phyloP scores from a whole-genome alignment of 345 rosid genomes.

The Murraya paniculata region DNA sequence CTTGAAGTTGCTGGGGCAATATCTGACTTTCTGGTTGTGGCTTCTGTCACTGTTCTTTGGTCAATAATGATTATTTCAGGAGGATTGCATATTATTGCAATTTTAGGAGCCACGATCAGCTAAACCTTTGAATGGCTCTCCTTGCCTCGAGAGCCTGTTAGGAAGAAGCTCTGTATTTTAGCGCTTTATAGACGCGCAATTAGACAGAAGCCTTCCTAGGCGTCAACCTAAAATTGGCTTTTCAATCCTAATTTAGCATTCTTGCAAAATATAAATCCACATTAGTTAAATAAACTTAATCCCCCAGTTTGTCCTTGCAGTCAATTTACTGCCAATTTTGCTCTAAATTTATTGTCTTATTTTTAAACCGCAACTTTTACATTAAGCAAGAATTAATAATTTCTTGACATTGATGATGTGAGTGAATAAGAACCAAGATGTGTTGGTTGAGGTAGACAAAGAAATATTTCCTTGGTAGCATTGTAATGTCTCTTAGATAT shows the following conservation, averaged over 20 bases:
- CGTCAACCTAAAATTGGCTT: not conserved
- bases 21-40: not conserved
- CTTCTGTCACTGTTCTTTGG: not conserved
- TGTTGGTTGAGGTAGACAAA: not conserved
- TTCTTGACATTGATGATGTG: not conserved
- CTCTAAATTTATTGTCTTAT: not conserved
- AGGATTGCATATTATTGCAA: not conserved
- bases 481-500: not conserved
- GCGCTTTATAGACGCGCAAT: not conserved
- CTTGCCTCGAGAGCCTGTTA: not conserved
- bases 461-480: not conserved
- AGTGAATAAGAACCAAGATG: not conserved
- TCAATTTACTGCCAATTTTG: not conserved
- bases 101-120: not conserved
- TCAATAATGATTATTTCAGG: not conserved
- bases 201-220: not conserved
- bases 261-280: not conserved
- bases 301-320: not conserved
- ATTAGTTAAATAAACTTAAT: not conserved
- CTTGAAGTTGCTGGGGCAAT: not conserved
- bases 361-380: not conserved
- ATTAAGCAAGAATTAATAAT: not conserved
- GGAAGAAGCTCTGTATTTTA: not conserved
- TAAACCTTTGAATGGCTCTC: not conserved
- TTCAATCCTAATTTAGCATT: too few relatives aligned